Percentiles rank a stretch among this genome's conserved stretches.
Evolutionary conservation across 2,329 filamentous ascomycete genomes (phyloP).

Genomic region (Diaporthe sp.): DNA sequence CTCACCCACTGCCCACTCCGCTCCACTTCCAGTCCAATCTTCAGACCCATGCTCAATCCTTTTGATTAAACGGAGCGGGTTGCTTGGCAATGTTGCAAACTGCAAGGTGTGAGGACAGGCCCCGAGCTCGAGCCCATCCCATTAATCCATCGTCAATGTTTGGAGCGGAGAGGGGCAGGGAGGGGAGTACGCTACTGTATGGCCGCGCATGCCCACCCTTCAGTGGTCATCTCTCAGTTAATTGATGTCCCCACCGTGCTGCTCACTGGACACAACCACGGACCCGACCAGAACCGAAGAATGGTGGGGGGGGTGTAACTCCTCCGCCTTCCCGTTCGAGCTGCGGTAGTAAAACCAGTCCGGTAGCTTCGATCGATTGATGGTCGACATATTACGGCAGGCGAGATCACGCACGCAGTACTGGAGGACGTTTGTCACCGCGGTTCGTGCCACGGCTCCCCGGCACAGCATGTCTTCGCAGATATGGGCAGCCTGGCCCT

Average conservation of each 20-base stretch:
- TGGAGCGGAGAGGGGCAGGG: background rate
- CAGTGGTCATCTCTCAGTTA: background rate
- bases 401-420: background rate
- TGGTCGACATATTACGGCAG: background rate
- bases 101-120: conserved; percentile 9
- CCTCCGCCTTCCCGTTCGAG: background rate
- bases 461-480: background rate
- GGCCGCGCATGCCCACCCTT: conserved; percentile 8
- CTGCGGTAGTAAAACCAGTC: background rate
- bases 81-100: conserved; percentile 10
- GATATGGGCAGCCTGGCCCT: background rate
- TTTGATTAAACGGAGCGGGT: conserved; percentile 33
- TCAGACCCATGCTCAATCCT: conserved; percentile 33
- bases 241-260: background rate
- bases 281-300: background rate
- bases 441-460: background rate
- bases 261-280: background rate
- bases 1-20: conserved; percentile 15
- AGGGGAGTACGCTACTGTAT: background rate
- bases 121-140: conserved; percentile 16
- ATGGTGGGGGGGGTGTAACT: background rate
- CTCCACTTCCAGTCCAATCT: conserved; percentile 23
- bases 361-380: background rate
- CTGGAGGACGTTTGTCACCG: background rate
- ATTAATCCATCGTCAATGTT: conserved; percentile 4